Percentiles rank a stretch among this genome's conserved stretches.
These are phyloP conservation scores for Escallonia rubra DNA, from an alignment of 129 eudicot genomes.

Conservation along the genomic window DNA sequence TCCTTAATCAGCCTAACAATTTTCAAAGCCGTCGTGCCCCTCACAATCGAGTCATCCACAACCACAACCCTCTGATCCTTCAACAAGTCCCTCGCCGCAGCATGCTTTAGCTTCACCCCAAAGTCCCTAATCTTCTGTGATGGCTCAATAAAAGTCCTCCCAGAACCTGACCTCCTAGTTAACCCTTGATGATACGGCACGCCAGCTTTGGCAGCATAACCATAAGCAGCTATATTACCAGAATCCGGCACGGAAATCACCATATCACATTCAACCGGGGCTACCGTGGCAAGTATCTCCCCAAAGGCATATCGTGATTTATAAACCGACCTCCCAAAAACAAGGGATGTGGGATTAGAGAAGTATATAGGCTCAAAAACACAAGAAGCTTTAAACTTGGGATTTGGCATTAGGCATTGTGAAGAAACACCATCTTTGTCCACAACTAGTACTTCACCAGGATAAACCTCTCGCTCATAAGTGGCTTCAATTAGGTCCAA, in stretches of 20 bases:
- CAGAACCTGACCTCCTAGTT: slow-evolving; percentile 82
- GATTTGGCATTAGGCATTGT: slow-evolving; percentile 64
- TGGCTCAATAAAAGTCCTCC: slow-evolving; percentile 89
- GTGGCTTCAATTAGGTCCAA: slow-evolving; percentile 82
- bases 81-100: slow-evolving; percentile 74
- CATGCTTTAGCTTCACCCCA: slow-evolving; percentile 84
- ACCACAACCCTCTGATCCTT: slow-evolving; percentile 93
- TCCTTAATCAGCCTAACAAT: slow-evolving; percentile 81
- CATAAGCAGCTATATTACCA: slow-evolving; percentile 89
- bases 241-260: slow-evolving; percentile 98
- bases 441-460: slow-evolving; percentile 80
- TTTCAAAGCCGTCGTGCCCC: slow-evolving; percentile 89
- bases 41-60: slow-evolving; percentile 88
- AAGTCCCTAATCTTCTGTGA: slow-evolving; percentile 88
- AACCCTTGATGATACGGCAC: slow-evolving; percentile 89
- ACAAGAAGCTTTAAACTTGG: slow-evolving; percentile 57
- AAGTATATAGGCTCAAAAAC: slow-evolving; percentile 89
- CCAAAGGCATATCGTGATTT: slow-evolving; percentile 68
- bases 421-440: slow-evolving; percentile 72
- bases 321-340: slow-evolving; percentile 84
- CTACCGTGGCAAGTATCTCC: slow-evolving; percentile 64
- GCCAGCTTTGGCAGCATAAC: slow-evolving; percentile 83
- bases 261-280: slow-evolving; percentile 83
- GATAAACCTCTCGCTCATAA: slow-evolving; percentile 75
- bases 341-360: slow-evolving; percentile 68